Conservation (phyloP, 306 rosid species). For the Vigna hirtella region DNA sequence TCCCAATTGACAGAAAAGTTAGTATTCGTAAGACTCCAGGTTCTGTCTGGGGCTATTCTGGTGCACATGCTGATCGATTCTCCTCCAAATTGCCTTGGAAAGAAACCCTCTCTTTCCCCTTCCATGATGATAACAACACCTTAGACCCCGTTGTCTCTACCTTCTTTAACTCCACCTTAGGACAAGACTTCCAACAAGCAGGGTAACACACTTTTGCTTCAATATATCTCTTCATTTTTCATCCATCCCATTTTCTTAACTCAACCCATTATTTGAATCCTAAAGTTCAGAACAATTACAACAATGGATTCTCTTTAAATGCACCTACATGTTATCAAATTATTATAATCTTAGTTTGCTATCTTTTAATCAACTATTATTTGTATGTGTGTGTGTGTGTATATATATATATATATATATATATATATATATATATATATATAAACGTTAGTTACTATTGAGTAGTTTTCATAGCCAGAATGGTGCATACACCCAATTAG, state of each 20-base stretch:
- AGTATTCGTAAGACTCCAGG: slow-evolving; percentile 45
- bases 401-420: background rate
- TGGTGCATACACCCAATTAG: background rate
- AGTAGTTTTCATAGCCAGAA: background rate
- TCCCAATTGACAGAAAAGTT: slow-evolving; percentile 51
- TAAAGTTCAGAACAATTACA: too few relatives aligned
- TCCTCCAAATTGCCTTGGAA: slow-evolving; percentile 80
- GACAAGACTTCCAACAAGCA: slow-evolving; percentile 54
- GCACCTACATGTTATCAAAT: background rate
- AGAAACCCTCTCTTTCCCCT: slow-evolving; percentile 77
- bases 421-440: background rate
- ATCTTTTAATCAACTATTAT: background rate
- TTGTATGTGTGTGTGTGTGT: too few relatives aligned
- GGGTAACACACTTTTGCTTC: slow-evolving; percentile 55
- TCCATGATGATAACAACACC: slow-evolving; percentile 37
- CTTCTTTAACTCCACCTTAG: slow-evolving; percentile 58
- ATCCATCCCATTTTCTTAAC: too few relatives aligned
- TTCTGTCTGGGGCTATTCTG: slow-evolving; percentile 64
- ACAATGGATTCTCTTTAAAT: background rate
- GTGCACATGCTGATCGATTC: slow-evolving; percentile 75
- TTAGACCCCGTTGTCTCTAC: slow-evolving; percentile 47
- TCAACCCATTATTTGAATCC: too few relatives aligned
- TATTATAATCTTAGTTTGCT: background rate
- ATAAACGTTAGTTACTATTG: background rate
- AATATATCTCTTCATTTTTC: background rate